phyloP scores from a whole-genome alignment of 2,329 filamentous ascomycete species.

The Rutstroemia sp. region DNA sequence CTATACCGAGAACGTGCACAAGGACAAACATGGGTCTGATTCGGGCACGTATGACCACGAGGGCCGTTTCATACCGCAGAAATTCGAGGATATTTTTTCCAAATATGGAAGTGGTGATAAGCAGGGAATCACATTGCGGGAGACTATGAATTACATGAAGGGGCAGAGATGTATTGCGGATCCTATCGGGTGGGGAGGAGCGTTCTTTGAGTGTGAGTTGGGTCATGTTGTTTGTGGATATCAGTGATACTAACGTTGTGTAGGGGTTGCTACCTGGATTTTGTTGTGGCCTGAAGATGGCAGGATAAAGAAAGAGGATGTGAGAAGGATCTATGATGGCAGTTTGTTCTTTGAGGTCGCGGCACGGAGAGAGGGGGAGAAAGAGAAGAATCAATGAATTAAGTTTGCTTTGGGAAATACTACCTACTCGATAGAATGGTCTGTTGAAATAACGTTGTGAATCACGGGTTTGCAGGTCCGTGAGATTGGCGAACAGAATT shows the following conservation, averaged over 20 bases:
- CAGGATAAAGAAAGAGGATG: conserved; percentile 49
- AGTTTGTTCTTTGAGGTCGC: conserved; percentile 41
- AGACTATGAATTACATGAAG: conserved; percentile 33
- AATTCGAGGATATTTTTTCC: conserved; percentile 43
- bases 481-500: no score
- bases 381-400: neutral
- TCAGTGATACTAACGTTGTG: neutral
- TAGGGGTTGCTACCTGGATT: conserved; percentile 42
- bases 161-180: conserved; percentile 37
- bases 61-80: conserved; percentile 41
- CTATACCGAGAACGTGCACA: conserved; percentile 28
- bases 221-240: neutral
- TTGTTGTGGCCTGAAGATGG: conserved; percentile 50
- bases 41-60: conserved; percentile 40
- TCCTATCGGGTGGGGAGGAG: conserved; percentile 33
- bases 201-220: conserved; percentile 30
- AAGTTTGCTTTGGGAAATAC: neutral
- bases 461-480: no score
- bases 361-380: conserved; percentile 19
- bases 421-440: neutral
- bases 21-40: conserved; percentile 39
- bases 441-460: neutral
- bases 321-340: conserved; percentile 44
- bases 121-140: conserved; percentile 32
- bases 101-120: conserved; percentile 36